Evolutionary conservation across 495 filamentous ascomycete species (phyloP), one percentile per base, ranked within the genome.

Genomic region (Xylaria palmicola): DNA sequence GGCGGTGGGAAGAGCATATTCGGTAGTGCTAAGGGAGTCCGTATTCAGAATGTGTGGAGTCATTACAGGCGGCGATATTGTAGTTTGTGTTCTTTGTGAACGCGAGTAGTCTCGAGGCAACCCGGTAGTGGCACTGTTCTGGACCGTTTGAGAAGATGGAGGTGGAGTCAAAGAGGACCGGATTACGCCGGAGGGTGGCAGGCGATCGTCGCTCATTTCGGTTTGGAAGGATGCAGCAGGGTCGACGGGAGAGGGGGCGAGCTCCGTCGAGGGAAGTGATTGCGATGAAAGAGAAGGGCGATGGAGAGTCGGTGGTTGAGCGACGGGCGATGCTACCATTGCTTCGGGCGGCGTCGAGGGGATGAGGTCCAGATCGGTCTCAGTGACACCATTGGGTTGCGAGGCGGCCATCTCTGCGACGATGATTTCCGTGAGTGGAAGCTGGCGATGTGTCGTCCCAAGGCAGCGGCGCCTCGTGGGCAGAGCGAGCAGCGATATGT

Each of bases 91-190:
- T 65, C 75, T 60, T 72, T 77, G 67, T 63, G 76, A 63, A 77
- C 77, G 62, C 70, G 79, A 41, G 78, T 79, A 68, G 69, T 74
- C 68, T 58, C 76, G 53, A 66, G 76, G 64, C 67, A 77, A 63
- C 43, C 66, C 66, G 27, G 71, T 55, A 26, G 56, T 63, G n/a
- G 19, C 24, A 41, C 69, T 67, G 5, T 69, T 72, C 3, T 65
- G 67, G 24, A 80, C 80, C 20, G 84, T 69, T 67, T 92, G 90
- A 6, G 88, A 86, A 1, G 90, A 91, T 0, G 89, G 90, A 10
- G 90, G 90, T 0, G 90, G 89, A 4, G 90, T 92, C 74, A 92
- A 72, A 26, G 81, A 84, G 3, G 79, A 76, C 34, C 77, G 74
- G 49, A 81, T 77, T 51, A 80, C 62, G 13, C 63, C 62, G 3